Evolutionary conservation across 768 basidiomycete genomes (phyloP).

Genomic region (Dictyophora rubrovolvata): DNA sequence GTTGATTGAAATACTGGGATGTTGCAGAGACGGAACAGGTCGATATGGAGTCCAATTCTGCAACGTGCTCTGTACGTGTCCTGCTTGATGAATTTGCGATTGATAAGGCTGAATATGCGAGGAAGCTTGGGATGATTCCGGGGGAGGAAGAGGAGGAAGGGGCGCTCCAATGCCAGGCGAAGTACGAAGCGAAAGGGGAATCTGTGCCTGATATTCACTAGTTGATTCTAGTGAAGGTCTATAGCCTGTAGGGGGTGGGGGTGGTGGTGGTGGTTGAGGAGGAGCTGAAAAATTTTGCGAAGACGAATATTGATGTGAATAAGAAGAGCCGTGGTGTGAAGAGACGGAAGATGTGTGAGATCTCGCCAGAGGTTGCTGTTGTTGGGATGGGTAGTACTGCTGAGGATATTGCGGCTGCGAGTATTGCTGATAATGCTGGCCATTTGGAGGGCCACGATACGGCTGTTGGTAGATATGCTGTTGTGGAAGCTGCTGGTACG

Average conservation of each 20-base stretch:
- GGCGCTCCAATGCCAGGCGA: conserved; percentile 35
- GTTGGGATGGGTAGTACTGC: conserved; percentile 17
- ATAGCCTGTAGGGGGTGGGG: conserved; percentile 13
- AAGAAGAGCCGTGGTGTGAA: conserved; percentile 20
- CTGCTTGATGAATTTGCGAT: conserved; percentile 49
- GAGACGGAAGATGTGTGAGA: conserved; percentile 33
- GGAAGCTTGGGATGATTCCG: conserved; percentile 39
- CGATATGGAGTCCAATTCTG: conserved; percentile 21
- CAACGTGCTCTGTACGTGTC: conserved; percentile 7
- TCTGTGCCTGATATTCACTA: conserved; percentile 27
- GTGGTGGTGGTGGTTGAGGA: conserved; percentile 18
- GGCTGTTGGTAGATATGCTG: conserved; percentile 14
- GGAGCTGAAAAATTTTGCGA: conserved; percentile 15
- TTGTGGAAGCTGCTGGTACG: conserved; percentile 15
- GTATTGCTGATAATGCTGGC: conserved; percentile 25
- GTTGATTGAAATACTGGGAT: not conserved
- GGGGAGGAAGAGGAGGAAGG: conserved; percentile 38
- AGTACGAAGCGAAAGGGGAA: conserved; percentile 36
- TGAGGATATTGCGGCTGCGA: conserved; percentile 17
- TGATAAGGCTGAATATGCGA: conserved; percentile 78
- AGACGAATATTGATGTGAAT: conserved; percentile 16
- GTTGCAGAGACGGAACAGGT: conserved; percentile 25
- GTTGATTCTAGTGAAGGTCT: conserved; percentile 14
- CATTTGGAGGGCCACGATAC: conserved; percentile 15
- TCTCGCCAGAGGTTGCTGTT: conserved; percentile 34